A percentile compares a stretch with the other conserved stretches of the same genome.
Conservation (phyloP, 352 stramenopile genomes). For the Globisporangium sylvaticum region DNA sequence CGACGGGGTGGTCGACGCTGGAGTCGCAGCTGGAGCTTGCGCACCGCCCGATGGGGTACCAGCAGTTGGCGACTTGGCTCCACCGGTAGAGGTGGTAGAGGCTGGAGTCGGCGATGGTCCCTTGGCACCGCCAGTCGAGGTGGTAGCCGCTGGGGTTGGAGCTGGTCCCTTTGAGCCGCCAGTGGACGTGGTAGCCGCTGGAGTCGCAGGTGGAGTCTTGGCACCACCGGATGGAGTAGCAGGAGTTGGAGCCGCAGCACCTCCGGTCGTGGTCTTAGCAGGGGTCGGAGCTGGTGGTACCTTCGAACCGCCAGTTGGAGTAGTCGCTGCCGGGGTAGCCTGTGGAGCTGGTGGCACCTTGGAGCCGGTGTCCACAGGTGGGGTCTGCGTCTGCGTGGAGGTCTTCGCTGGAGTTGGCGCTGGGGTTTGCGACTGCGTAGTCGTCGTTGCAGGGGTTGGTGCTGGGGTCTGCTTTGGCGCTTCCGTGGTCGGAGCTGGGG, state of each 20-base stretch:
- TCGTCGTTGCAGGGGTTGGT: constrained; percentile 1
- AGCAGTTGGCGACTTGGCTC: constrained; percentile 1
- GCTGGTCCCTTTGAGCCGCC: background rate
- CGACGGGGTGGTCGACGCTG: background rate
- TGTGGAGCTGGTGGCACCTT: constrained; percentile 3
- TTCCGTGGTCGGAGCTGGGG: background rate
- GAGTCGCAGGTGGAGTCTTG: background rate
- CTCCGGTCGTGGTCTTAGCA: background rate
- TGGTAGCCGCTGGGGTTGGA: constrained; percentile 1
- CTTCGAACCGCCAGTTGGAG: background rate
- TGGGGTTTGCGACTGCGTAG: background rate
- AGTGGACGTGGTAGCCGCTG: background rate
- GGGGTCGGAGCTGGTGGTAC: constrained; percentile 1
- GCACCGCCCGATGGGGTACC: background rate
- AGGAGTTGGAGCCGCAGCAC: background rate
- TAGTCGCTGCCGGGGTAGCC: constrained; percentile 4
- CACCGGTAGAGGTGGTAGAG: constrained; percentile 2
- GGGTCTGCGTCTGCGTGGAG: background rate
- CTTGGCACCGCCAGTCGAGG: background rate
- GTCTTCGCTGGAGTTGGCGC: constrained; percentile 4
- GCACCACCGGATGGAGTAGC: background rate
- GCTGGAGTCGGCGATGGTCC: constrained; percentile 4
- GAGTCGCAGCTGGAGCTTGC: background rate
- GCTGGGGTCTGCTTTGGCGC: constrained; percentile 1
- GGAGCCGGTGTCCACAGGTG: background rate